phyloP scores from a whole-genome alignment of 805 yeast genomes.

The Monosporozyma unispora region DNA sequence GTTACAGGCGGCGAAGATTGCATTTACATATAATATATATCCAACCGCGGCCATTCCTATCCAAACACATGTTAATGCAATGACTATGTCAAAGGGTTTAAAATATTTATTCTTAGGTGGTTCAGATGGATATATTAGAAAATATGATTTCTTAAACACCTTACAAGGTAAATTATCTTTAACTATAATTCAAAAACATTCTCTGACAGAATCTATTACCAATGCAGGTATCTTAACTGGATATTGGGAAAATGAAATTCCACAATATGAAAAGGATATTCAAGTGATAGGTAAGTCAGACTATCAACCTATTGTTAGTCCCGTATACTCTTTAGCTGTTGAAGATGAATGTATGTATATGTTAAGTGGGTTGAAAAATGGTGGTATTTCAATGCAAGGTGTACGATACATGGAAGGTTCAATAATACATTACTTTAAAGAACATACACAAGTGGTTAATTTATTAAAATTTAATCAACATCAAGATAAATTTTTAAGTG shows the following conservation, averaged over 20 bases:
- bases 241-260: slow-evolving; percentile 96
- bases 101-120: slow-evolving; percentile 92
- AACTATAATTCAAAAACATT: slow-evolving; percentile 86
- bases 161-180: slow-evolving; percentile 79
- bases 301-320: slow-evolving; percentile 56
- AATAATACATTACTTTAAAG: slow-evolving; percentile 60
- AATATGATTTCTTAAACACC: slow-evolving; percentile 77
- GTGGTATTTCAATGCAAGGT: slow-evolving; percentile 82
- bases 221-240: slow-evolving; percentile 76
- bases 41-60: slow-evolving; percentile 89
- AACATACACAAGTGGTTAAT: slow-evolving; percentile 68
- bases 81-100: slow-evolving; percentile 71
- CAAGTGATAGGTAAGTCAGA: slow-evolving; percentile 28
- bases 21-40: slow-evolving; percentile 56
- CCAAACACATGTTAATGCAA: slow-evolving; percentile 63
- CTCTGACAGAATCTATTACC: slow-evolving; percentile 73
- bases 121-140: slow-evolving; percentile 87
- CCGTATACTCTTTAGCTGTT: slow-evolving; percentile 80
- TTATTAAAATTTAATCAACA: slow-evolving; percentile 51
- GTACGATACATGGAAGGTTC: slow-evolving; percentile 76
- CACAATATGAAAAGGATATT: slow-evolving; percentile 41
- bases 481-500: slow-evolving; percentile 64
- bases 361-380: slow-evolving; percentile 68
- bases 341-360: slow-evolving; percentile 81
- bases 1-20: slow-evolving; percentile 38